phyloP scores from a whole-genome alignment of 441 rosid genomes.

The Adansonia gregorii region DNA sequence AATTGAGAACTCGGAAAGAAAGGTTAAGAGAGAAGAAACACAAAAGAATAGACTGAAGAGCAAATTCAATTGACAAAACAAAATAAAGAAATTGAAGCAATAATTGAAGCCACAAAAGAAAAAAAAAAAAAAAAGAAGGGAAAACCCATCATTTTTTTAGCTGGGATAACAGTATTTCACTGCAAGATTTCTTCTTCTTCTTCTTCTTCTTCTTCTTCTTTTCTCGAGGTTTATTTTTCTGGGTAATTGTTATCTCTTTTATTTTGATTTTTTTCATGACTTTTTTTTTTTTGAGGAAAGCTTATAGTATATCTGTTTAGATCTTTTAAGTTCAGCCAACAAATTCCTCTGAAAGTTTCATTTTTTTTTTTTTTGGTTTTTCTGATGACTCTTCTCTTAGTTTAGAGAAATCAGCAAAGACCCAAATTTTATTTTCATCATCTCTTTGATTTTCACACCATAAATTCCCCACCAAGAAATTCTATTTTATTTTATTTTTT shows the following conservation, averaged over 20 bases:
- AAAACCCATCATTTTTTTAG: background rate
- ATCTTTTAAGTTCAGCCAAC: conserved; percentile 33
- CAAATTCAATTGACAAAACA: too few species aligned
- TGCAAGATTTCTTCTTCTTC: conserved; percentile 29
- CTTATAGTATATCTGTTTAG: conserved; percentile 24
- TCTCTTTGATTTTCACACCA: conserved; percentile 21
- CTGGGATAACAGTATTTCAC: conserved; percentile 29
- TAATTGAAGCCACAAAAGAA: background rate
- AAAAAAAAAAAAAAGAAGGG: too few species aligned
- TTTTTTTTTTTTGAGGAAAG: conserved; percentile 18
- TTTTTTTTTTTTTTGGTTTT: background rate
- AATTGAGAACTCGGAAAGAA: background rate
- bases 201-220: background rate
- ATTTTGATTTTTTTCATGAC: conserved; percentile 15
- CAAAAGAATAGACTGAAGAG: too few species aligned
- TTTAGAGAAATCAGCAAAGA: conserved; percentile 11
- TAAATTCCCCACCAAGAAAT: background rate
- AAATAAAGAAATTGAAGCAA: conserved; percentile 15
- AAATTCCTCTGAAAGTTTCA: conserved; percentile 20
- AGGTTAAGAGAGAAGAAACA: background rate
- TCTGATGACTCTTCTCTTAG: background rate
- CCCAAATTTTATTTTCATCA: background rate
- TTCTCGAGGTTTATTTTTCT: conserved; percentile 1
- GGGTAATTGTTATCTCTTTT: conserved; percentile 16
- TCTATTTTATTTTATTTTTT: background rate